Evolutionary conservation across 2,329 filamentous ascomycete species (phyloP), one percentile per base, ranked within the genome.

Genomic region (Aspergillus aculeatinus): DNA sequence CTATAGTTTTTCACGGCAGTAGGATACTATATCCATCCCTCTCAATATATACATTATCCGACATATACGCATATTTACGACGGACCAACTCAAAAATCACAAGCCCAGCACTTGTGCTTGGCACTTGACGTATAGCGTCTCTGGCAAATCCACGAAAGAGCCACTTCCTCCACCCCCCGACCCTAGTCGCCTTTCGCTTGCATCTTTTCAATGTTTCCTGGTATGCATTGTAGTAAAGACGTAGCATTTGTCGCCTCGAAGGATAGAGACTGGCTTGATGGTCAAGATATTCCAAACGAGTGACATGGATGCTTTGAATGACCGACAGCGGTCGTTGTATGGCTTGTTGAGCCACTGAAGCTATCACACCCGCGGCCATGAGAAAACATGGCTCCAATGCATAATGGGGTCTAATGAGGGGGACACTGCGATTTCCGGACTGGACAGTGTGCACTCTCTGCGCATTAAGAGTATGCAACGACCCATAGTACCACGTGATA

Each of bases 21-120:
- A 87, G 70, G 63, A 88, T 86, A 65, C 87, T 82, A 68, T 86
- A 86, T n/a, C 85, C 84, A 63, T 85, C 85, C 63, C 84, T 82
- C 42, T 79, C 74, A 47, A 85, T 87, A 72, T 77, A 81, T 63
- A 81, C 82, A 59, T 76, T 77, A 58, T 85, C 83, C n/a, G 77
- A 76, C 54, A 78, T 69, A 62, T 79, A 80, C 2, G 82, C 83
- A 70, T 87, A 88, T 70, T 85, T 86, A 54, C 86, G 76, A 55
- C 86, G 75, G 44, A 88, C 82, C 35, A 88, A 70, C 70, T 89
- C 86, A 65, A 89, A 89, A 4, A 87, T 86, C 58, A 89, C 84
- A 55, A 89, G 72, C 0, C 85, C 86, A 1, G 86, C 85, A 63
- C 83, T 86, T 2, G 86, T 88, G 65, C 85, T 87, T 2, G 86